Percentiles rank a stretch among this genome's conserved stretches.
phyloP scores from a whole-genome alignment of 345 rosid species.

The Zanthoxylum bungeanum region DNA sequence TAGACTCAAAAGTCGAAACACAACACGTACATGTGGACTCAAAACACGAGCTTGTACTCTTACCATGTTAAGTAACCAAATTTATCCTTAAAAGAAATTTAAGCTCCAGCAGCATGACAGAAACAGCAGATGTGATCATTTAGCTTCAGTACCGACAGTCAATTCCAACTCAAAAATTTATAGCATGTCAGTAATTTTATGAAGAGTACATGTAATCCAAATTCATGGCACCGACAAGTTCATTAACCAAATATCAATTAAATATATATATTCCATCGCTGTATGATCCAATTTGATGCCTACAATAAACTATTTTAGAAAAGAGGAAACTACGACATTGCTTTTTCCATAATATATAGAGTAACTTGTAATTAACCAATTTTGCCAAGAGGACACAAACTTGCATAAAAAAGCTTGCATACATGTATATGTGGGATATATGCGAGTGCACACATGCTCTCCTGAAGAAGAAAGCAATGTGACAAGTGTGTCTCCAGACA shows the following conservation, averaged over 20 bases:
- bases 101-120: background rate
- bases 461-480: background rate
- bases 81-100: background rate
- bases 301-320: background rate
- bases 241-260: background rate
- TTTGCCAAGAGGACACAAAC: background rate
- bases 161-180: background rate
- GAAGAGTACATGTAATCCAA: background rate
- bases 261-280: background rate
- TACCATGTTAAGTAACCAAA: background rate
- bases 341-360: background rate
- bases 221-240: background rate
- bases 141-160: background rate
- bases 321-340: background rate
- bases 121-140: background rate
- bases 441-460: no score
- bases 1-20: no score
- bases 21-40: background rate
- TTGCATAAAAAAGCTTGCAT: background rate
- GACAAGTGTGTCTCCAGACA: background rate
- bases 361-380: background rate
- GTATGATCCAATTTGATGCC: background rate
- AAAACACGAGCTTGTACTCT: background rate
- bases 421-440: background rate
- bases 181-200: background rate